Evolutionary conservation across 192 early-diverging fungal species (phyloP).

Genomic region (Linnemannia hyalina): DNA sequence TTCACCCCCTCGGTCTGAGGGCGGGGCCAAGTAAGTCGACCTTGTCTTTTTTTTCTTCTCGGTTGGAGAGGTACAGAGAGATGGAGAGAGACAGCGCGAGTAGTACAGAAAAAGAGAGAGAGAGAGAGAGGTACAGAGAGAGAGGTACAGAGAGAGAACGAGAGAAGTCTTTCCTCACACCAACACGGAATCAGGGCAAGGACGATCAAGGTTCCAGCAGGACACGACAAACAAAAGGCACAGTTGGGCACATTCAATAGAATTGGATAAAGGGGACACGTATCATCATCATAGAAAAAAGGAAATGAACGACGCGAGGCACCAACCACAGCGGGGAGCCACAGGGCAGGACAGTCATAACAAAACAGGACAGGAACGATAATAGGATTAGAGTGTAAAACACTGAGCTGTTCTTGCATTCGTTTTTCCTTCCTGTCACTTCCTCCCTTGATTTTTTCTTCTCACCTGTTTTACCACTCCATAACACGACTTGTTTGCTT

Average conservation of each 20-base stretch:
- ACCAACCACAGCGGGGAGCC: not conserved
- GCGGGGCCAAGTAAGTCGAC: slow-evolving; percentile 22
- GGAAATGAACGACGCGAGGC: too few relatives aligned
- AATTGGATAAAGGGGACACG: too few relatives aligned
- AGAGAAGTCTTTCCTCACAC: not conserved
- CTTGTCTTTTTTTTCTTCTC: not conserved
- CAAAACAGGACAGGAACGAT: too few relatives aligned
- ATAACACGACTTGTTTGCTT: not conserved
- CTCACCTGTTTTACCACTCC: not conserved
- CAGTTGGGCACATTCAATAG: not conserved
- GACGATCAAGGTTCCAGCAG: not conserved
- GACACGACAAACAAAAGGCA: too few relatives aligned
- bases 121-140: not conserved
- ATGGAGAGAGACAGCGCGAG: not conserved
- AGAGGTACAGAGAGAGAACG: not conserved
- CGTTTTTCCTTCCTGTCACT: not conserved
- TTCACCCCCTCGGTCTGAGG: slow-evolving; percentile 39
- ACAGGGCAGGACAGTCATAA: too few relatives aligned
- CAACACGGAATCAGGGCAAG: not conserved
- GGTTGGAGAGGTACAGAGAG: not conserved
- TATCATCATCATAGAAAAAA: not conserved
- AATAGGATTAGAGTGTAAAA: not conserved
- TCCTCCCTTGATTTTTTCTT: slow-evolving; percentile 1
- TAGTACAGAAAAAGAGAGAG: not conserved
- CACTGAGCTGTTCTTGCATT: not conserved